Evolutionary conservation across 2,329 filamentous ascomycete species (phyloP), one percentile per base, ranked within the genome.

Genomic region (Corinectria fuckeliana): DNA sequence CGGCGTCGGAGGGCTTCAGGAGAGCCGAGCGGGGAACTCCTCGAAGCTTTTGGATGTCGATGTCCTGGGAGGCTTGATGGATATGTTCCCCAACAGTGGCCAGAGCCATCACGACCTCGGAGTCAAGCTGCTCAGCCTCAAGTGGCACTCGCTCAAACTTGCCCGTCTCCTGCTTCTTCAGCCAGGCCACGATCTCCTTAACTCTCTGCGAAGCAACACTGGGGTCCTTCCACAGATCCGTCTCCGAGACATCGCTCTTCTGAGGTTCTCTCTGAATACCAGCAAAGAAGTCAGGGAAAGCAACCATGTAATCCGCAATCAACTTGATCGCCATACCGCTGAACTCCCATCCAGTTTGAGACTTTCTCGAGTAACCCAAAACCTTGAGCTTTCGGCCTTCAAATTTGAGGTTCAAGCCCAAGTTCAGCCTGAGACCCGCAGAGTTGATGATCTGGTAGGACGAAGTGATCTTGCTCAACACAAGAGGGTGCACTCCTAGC

Each of bases 351-450:
- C 96, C 95, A 25, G 87, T 90, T 11, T 87, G 82, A 4, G 88
- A 89, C 72, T 95, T 95, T 69, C 93, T 90, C 21, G 94, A 97
- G 76, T 97, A 99, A 1, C 95, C 95, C 28, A 99, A 80, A 6
- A 99, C 95, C 79, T 99, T 99, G 68, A 93, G 85, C 77, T 97
- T 97, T 78, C 92, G 94, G 2, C 88, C 92, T 74, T 99, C 95
- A 60, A 99, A 99, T 75, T 99, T 99, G 66, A 99, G 83, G 71
- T 99, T 99, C 61, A 99, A 82, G 0, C 95, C 95, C 21, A 99
- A 81, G 70, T 99, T 99, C 62, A 97, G 84, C 69, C 91, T 91
- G 58, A 93, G 81, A 21, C 91, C 92, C 57, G 92, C 92, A 4
- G 94, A 87, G 16, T 78, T 85, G 56, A 87, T 87, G 57, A 99